Conservation (phyloP, 192 early-diverging fungal genomes). For the Coemansia sp. region DNA sequence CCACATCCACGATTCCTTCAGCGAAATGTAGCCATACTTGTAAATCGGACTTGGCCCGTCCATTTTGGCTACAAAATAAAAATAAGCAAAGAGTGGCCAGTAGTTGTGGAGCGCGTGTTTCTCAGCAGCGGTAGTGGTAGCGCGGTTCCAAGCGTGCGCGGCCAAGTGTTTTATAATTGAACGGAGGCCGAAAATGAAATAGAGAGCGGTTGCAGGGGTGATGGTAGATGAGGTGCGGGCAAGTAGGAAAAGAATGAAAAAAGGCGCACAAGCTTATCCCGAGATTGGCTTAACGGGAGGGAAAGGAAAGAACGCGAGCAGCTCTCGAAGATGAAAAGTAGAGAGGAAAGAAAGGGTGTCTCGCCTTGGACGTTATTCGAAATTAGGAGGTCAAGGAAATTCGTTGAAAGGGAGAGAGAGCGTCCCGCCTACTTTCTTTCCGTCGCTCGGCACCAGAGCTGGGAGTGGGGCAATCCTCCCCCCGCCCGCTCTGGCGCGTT, state of each 20-base stretch:
- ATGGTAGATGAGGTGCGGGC: too few species aligned
- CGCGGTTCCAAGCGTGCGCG: too few species aligned
- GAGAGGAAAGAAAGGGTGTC: not conserved
- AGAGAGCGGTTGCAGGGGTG: too few species aligned
- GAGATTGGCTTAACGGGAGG: too few species aligned
- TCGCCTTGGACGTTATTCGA: not conserved
- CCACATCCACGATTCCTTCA: constrained; percentile 95
- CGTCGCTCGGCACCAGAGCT: too few species aligned
- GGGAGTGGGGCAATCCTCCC: not conserved
- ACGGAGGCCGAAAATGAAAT: too few species aligned
- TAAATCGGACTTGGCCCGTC: constrained; percentile 28
- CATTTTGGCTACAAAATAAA: constrained; percentile 20
- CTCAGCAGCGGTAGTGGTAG: not conserved
- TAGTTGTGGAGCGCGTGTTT: not conserved
- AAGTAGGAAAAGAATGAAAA: too few species aligned
- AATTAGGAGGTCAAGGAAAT: too few species aligned
- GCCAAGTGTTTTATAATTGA: too few species aligned
- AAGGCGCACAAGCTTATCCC: too few species aligned
- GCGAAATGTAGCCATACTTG: constrained; percentile 43
- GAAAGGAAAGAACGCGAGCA: too few species aligned
- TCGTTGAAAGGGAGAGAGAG: not conserved
- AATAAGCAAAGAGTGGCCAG: not conserved
- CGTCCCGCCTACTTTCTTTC: not conserved
- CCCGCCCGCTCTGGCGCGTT: not conserved
- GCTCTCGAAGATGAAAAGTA: not conserved